Percentiles rank a stretch among this genome's conserved stretches.
These are phyloP conservation scores for Letharia columbiana DNA, from an alignment of 495 filamentous ascomycete species.

Conservation along the genomic window DNA sequence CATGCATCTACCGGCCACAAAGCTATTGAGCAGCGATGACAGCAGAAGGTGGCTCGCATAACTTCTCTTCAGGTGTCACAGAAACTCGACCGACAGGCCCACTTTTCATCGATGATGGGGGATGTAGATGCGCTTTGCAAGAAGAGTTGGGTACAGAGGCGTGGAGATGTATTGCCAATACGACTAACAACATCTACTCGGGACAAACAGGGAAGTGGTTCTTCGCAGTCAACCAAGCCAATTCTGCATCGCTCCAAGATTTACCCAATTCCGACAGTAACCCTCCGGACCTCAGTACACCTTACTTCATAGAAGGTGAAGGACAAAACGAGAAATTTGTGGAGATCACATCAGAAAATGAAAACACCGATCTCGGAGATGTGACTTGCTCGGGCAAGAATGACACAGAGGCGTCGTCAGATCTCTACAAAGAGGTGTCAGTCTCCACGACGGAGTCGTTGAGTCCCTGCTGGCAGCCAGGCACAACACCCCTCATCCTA, in stretches of 20 bases:
- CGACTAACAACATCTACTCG: slow-evolving; percentile 25
- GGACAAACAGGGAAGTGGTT: slow-evolving; percentile 37
- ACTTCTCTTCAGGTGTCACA: background rate
- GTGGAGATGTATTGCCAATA: slow-evolving; percentile 38
- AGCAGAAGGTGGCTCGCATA: background rate
- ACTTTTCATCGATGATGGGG: slow-evolving; percentile 34
- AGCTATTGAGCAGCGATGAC: background rate
- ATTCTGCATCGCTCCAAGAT: slow-evolving; percentile 22
- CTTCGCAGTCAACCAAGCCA: slow-evolving; percentile 21
- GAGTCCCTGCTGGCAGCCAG: slow-evolving; percentile 31
- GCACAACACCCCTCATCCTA: slow-evolving; percentile 28
- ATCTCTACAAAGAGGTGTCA: slow-evolving; percentile 12
- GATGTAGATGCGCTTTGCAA: slow-evolving; percentile 34
- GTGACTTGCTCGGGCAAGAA: slow-evolving; percentile 5
- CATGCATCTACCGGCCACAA: background rate
- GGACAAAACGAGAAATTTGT: background rate
- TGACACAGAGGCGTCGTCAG: slow-evolving; percentile 3
- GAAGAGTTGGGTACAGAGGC: slow-evolving; percentile 6
- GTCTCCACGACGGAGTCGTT: slow-evolving; percentile 16
- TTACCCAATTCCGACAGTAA: slow-evolving; percentile 29
- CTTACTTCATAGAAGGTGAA: background rate
- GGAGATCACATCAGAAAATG: background rate
- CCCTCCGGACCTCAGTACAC: slow-evolving; percentile 23
- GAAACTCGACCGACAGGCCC: slow-evolving; percentile 22
- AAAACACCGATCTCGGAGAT: background rate